Percentiles rank a stretch among this genome's conserved stretches.
Evolutionary conservation across 2,329 filamentous ascomycete species (phyloP).

Genomic region (Pezicula carpinea): DNA sequence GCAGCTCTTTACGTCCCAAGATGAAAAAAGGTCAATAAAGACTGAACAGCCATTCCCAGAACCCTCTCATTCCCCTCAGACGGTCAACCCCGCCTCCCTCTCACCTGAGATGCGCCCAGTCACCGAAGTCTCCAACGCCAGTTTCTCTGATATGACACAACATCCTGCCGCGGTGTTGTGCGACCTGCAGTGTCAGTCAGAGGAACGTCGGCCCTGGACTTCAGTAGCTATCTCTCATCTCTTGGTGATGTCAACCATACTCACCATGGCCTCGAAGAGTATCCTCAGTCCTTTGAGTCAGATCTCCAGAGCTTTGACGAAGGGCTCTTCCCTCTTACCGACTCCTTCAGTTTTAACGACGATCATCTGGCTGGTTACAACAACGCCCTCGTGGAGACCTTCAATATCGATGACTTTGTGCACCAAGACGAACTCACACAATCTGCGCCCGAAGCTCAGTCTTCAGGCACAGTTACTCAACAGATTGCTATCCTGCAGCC

Average conservation of each 20-base stretch:
- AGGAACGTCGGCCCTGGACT: conserved; percentile 35
- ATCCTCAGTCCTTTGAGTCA: conserved; percentile 63
- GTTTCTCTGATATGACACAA: conserved; percentile 88
- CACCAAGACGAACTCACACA: conserved; percentile 40
- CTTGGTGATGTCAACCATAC: conserved; percentile 54
- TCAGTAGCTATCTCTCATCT: conserved; percentile 28
- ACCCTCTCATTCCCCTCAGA: conserved; percentile 35
- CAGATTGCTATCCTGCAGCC: conserved; percentile 66
- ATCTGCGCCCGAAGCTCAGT: conserved; percentile 28
- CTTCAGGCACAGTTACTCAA: conserved; percentile 31
- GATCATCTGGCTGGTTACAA: conserved; percentile 63
- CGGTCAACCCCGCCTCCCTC: conserved; percentile 57
- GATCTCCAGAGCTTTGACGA: conserved; percentile 74
- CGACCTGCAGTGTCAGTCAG: conserved; percentile 99
- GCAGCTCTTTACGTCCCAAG: conserved; percentile 49
- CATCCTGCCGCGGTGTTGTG: conserved; percentile 99
- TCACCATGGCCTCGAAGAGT: conserved; percentile 63
- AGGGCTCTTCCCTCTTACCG: conserved; percentile 70
- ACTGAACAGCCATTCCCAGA: conserved; percentile 18
- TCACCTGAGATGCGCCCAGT: conserved; percentile 53
- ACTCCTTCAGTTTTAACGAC: conserved; percentile 60
- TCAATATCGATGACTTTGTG: conserved; percentile 48
- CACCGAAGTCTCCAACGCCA: conserved; percentile 35
- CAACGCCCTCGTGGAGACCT: conserved; percentile 46
- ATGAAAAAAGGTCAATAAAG: conserved; percentile 14